A percentile compares a stretch with the other conserved stretches of the same genome.
Conservation (phyloP, 2,329 filamentous ascomycete genomes). For the Tricladium varicosporioides region DNA sequence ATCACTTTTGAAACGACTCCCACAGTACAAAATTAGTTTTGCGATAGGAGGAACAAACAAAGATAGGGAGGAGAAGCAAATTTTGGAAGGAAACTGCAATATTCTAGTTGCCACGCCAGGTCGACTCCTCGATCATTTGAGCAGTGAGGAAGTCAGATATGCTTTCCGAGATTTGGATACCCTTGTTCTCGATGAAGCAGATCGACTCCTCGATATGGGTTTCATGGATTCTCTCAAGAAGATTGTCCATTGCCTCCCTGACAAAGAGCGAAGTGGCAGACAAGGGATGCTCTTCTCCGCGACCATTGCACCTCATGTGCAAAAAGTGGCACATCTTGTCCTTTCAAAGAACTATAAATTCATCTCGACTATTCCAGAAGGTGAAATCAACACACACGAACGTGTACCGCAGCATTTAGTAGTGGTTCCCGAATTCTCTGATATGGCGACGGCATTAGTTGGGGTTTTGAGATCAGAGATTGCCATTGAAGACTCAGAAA, state of each 20-base stretch:
- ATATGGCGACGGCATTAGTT: slow-evolving; percentile 72
- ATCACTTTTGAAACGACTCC: slow-evolving; percentile 30
- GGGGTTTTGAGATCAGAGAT: slow-evolving; percentile 69
- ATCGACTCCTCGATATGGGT: slow-evolving; percentile 96
- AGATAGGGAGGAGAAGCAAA: slow-evolving; percentile 60
- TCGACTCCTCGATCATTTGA: slow-evolving; percentile 72
- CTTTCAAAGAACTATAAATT: slow-evolving; percentile 80
- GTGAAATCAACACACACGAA: slow-evolving; percentile 83
- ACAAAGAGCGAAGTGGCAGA: slow-evolving; percentile 59
- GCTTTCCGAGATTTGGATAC: slow-evolving; percentile 68
- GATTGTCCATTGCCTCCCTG: slow-evolving; percentile 63
- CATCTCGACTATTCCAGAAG: slow-evolving; percentile 78
- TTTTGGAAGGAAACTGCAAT: slow-evolving; percentile 73
- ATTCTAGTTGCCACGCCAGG: slow-evolving; percentile 89
- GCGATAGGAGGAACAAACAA: slow-evolving; percentile 95
- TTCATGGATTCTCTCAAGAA: slow-evolving; percentile 65
- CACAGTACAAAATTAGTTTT: slow-evolving; percentile 54
- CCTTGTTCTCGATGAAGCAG: slow-evolving; percentile 93
- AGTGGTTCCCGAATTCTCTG: slow-evolving; percentile 65
- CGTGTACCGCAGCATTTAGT: slow-evolving; percentile 79
- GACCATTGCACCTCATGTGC: slow-evolving; percentile 82
- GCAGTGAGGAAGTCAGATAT: slow-evolving; percentile 49
- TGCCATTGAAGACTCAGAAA: slow-evolving; percentile 39
- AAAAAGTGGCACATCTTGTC: slow-evolving; percentile 75
- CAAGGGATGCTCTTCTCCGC: slow-evolving; percentile 96